These are phyloP conservation scores for Petasospora rhodanensis DNA, from an alignment of 1,139 yeast genomes.

Conservation along the genomic window DNA sequence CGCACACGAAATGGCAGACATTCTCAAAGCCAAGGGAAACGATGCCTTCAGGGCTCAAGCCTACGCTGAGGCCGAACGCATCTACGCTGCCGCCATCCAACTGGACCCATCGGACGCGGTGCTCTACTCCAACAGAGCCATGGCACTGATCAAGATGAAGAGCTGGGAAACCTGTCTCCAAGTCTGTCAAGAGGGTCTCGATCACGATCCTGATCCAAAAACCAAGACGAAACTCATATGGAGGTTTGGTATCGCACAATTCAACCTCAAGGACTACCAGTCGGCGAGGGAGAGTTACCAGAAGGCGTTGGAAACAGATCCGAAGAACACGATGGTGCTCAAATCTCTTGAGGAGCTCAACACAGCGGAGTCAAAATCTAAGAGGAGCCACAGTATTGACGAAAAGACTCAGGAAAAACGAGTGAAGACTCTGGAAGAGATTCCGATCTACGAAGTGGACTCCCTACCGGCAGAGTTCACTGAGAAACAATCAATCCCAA, in stretches of 20 bases:
- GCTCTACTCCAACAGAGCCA: conserved; percentile 75
- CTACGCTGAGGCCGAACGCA: conserved; percentile 51
- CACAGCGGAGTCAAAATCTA: conserved; percentile 12
- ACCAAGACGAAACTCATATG: conserved; percentile 49
- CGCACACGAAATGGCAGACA: conserved; percentile 23
- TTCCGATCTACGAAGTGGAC: conserved; percentile 44
- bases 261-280: conserved; percentile 30
- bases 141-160: conserved; percentile 56
- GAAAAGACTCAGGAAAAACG: conserved; percentile 15
- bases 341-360: conserved; percentile 18
- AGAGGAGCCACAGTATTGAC: conserved; percentile 21
- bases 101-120: conserved; percentile 55
- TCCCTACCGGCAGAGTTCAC: conserved; percentile 39
- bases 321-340: conserved; percentile 35
- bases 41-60: conserved; percentile 53
- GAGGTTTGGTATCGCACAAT: conserved; percentile 50
- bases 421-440: conserved; percentile 17
- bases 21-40: conserved; percentile 51
- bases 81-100: conserved; percentile 63
- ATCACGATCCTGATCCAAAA: conserved; percentile 20
- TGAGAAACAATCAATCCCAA: not conserved
- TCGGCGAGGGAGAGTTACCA: conserved; percentile 37
- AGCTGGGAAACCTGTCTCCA: conserved; percentile 53
- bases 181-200: conserved; percentile 59
- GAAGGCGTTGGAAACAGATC: conserved; percentile 43